These are phyloP conservation scores for Cladosporium halotolerans DNA, from an alignment of 2,329 filamentous ascomycete species.

Conservation along the genomic window DNA sequence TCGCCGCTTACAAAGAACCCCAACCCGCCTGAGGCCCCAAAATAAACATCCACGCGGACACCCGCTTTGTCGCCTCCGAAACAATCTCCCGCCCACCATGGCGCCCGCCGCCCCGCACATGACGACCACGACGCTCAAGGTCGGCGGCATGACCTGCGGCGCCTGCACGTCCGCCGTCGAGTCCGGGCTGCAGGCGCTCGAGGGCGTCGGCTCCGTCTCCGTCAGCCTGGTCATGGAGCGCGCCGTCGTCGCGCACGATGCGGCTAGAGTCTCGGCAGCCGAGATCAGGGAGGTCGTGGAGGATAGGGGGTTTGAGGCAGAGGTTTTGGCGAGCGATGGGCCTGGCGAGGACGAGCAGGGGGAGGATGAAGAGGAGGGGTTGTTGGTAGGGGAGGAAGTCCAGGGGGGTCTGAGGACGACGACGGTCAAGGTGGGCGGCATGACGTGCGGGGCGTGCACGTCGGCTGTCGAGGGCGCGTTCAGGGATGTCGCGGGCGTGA, in stretches of 20 bases:
- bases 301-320: constrained; percentile 84
- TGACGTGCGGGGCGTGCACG: constrained; percentile 84
- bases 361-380: constrained; percentile 16
- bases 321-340: constrained; percentile 36
- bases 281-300: constrained; percentile 79
- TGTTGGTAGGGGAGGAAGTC: constrained; percentile 43
- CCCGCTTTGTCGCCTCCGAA: not conserved
- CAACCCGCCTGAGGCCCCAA: not conserved
- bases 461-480: constrained; percentile 93
- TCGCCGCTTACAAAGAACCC: not conserved
- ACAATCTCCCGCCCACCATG: not conserved
- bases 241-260: constrained; percentile 85
- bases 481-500: constrained; percentile 71
- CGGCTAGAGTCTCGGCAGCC: constrained; percentile 65
- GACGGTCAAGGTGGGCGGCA: constrained; percentile 83
- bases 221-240: constrained; percentile 94
- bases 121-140: constrained; percentile 85
- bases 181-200: constrained; percentile 72
- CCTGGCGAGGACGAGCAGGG: constrained; percentile 19
- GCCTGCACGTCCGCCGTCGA: constrained; percentile 92
- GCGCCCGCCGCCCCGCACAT: constrained; percentile 42
- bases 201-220: constrained; percentile 79
- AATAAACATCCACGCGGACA: not conserved
- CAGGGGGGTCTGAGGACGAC: constrained; percentile 63
- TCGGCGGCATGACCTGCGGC: constrained; percentile 83